A percentile compares a stretch with the other conserved stretches of the same genome.
Conservation (phyloP, 192 early-diverging fungal species). For the Entomortierella lignicola region DNA sequence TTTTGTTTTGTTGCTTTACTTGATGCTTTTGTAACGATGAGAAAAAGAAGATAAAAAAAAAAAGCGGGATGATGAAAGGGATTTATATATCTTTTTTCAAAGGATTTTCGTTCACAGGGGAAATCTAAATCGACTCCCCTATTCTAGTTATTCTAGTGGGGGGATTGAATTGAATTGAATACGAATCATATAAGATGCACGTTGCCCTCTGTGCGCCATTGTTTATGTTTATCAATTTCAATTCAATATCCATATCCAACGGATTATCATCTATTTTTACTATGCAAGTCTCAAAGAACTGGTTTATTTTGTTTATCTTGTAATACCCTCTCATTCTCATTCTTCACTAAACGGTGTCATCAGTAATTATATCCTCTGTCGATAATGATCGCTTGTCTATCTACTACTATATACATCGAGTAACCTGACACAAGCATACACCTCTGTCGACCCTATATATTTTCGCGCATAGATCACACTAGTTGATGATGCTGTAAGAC, state of each 20-base stretch:
- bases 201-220: constrained; percentile 20
- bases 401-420: no score
- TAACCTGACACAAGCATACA: no score
- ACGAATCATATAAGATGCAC: constrained; percentile 3
- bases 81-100: constrained; percentile 26
- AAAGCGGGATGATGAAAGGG: neutral
- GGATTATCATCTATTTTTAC: constrained; percentile 7
- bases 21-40: neutral
- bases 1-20: neutral
- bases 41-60: constrained; percentile 12
- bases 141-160: no score
- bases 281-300: neutral
- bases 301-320: no score
- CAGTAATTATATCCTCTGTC: no score
- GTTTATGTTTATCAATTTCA: neutral
- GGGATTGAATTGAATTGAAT: constrained; percentile 1
- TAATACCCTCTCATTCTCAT: no score
- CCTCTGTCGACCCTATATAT: no score
- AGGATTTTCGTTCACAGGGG: no score
- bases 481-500: no score
- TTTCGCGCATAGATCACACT: no score
- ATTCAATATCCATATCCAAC: neutral
- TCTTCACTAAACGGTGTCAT: no score
- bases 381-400: no score
- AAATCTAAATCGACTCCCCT: neutral